Evolutionary conservation across 2,329 filamentous ascomycete species (phyloP).

Genomic region (Simplicillium sp.): DNA sequence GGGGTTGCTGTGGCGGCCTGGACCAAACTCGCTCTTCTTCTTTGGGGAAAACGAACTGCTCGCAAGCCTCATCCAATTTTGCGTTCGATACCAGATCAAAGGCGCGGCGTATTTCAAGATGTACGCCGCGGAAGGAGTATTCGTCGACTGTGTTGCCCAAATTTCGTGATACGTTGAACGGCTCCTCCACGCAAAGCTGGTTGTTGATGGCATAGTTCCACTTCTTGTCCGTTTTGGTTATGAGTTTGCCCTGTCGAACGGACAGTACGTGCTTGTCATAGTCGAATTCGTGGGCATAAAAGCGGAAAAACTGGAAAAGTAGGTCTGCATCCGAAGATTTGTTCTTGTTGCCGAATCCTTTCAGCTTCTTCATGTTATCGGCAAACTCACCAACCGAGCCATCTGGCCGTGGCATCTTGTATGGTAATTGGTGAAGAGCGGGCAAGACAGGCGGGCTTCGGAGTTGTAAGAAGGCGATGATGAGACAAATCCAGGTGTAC

Average conservation of each 20-base stretch:
- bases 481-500: constrained; percentile 98
- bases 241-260: constrained; percentile 67
- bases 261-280: constrained; percentile 80
- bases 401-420: constrained; percentile 42
- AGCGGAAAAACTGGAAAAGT: constrained; percentile 92
- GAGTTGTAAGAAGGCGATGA: constrained; percentile 90
- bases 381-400: constrained; percentile 71
- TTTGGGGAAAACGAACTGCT: constrained; percentile 79
- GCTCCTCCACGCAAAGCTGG: constrained; percentile 88
- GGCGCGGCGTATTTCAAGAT: constrained; percentile 79
- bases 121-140: constrained; percentile 84
- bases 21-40: constrained; percentile 61
- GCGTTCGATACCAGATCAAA: constrained; percentile 73
- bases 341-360: constrained; percentile 68
- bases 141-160: constrained; percentile 95
- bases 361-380: constrained; percentile 69
- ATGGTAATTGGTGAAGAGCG: constrained; percentile 62
- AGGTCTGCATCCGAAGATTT: constrained; percentile 74
- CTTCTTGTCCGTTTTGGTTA: constrained; percentile 77
- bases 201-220: constrained; percentile 79
- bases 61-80: constrained; percentile 75
- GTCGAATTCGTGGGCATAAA: constrained; percentile 88
- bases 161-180: constrained; percentile 84
- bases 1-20: constrained; percentile 43
- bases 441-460: constrained; percentile 77